A percentile compares a stretch with the other conserved stretches of the same genome.
Evolutionary conservation across 768 basidiomycete genomes (phyloP).

Genomic region (Sporobolomyces phaffii): DNA sequence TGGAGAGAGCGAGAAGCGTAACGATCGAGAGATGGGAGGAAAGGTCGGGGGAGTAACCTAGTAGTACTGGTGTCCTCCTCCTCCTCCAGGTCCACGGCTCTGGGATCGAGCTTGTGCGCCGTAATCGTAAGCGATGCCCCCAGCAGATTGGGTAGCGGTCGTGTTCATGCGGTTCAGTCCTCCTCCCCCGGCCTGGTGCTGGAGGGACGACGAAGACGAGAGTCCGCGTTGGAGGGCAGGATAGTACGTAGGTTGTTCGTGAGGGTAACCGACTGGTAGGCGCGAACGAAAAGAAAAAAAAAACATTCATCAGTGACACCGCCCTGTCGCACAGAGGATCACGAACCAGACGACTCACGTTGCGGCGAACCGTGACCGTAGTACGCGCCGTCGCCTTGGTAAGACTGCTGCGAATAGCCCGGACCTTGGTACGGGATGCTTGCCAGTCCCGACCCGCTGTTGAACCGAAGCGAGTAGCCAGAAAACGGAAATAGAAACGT

Average conservation of each 20-base stretch:
- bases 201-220: background rate
- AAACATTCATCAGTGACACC: background rate
- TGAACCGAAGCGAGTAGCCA: too few relatives aligned
- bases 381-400: slow-evolving; percentile 12
- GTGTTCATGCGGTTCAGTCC: slow-evolving; percentile 5
- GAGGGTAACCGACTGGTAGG: slow-evolving; percentile 36
- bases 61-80: background rate
- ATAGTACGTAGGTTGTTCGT: slow-evolving; percentile 24
- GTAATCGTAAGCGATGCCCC: slow-evolving; percentile 15
- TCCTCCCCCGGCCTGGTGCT: background rate
- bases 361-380: background rate
- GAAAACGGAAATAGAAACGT: too few relatives aligned
- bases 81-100: background rate
- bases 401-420: slow-evolving; percentile 1
- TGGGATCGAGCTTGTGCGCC: slow-evolving; percentile 20
- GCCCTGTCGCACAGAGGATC: background rate
- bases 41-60: background rate
- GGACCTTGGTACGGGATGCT: slow-evolving; percentile 20
- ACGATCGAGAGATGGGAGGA: background rate
- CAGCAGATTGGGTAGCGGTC: background rate
- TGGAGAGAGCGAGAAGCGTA: slow-evolving; percentile 25
- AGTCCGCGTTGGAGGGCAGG: slow-evolving; percentile 22
- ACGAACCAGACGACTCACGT: background rate
- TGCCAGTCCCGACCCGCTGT: background rate
- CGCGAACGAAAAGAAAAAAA: background rate